phyloP scores from a whole-genome alignment of 345 rosid species.

The Lumnitzera racemosa region DNA sequence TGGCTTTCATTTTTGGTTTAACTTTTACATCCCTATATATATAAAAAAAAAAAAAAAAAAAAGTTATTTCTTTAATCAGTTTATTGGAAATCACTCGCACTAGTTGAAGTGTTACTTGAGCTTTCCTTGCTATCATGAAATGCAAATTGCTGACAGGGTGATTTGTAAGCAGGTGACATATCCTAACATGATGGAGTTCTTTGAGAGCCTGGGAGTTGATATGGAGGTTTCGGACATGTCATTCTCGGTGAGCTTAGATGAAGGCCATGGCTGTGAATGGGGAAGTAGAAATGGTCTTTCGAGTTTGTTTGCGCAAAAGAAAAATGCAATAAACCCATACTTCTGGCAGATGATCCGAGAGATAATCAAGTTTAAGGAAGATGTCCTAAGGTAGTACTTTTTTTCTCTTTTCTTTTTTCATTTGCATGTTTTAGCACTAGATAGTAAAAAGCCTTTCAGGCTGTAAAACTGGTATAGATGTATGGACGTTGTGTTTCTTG shows the following conservation, averaged over 20 bases:
- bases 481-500: too few relatives aligned
- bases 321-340: slow-evolving; percentile 46
- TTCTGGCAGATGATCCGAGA: slow-evolving; percentile 88
- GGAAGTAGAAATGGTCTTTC: slow-evolving; percentile 77
- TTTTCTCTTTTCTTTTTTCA: neutral
- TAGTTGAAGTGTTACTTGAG: too few relatives aligned
- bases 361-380: slow-evolving; percentile 54
- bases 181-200: slow-evolving; percentile 92
- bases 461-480: too few relatives aligned
- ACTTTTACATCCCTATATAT: too few relatives aligned
- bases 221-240: slow-evolving; percentile 87
- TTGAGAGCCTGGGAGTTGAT: slow-evolving; percentile 71
- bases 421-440: too few relatives aligned
- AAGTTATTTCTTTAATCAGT: too few relatives aligned
- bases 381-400: slow-evolving; percentile 36
- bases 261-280: slow-evolving; percentile 80
- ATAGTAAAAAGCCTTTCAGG: too few relatives aligned
- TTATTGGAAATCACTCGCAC: too few relatives aligned
- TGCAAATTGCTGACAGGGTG: neutral
- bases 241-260: slow-evolving; percentile 71
- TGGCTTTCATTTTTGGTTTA: too few relatives aligned
- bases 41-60: too few relatives aligned
- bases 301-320: slow-evolving; percentile 70
- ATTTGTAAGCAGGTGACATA: slow-evolving; percentile 58
- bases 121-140: neutral